Evolutionary conservation across 1,284 basidiomycete genomes (phyloP).

Genomic region (Heliocybe sulcata): DNA sequence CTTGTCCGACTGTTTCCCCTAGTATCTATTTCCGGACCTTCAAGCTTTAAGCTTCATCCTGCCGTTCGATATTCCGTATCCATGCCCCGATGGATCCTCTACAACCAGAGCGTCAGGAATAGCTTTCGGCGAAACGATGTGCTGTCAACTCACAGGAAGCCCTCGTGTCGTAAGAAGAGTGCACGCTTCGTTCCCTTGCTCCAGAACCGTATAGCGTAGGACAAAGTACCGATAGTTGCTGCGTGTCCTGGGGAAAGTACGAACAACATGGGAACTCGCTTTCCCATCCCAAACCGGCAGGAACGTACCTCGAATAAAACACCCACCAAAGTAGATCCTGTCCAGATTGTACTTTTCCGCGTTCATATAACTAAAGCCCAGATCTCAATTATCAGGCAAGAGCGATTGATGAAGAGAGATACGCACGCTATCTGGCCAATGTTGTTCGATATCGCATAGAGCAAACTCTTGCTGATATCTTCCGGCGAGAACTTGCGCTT

Average conservation of each 20-base stretch:
- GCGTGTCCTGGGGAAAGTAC: slow-evolving; percentile 76
- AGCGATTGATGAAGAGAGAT: slow-evolving; percentile 8
- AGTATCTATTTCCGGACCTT: not conserved
- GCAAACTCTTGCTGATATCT: slow-evolving; percentile 90
- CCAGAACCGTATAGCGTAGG: slow-evolving; percentile 99
- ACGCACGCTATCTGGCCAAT: slow-evolving; percentile 99
- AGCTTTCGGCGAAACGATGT: slow-evolving; percentile 3
- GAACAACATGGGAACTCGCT: slow-evolving; percentile 5
- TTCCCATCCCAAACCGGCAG: slow-evolving; percentile 4
- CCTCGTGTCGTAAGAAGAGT: slow-evolving; percentile 95
- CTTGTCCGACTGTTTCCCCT: not conserved
- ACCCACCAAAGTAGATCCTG: slow-evolving; percentile 98
- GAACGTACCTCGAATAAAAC: slow-evolving; percentile 89
- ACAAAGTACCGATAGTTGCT: slow-evolving; percentile 94
- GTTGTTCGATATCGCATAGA: slow-evolving; percentile 98
- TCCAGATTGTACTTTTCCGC: slow-evolving; percentile 98
- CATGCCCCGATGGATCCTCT: slow-evolving; percentile 91
- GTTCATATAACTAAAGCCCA: slow-evolving; percentile 84
- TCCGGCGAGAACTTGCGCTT: slow-evolving; percentile 81
- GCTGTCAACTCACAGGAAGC: slow-evolving; percentile 75
- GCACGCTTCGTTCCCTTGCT: slow-evolving; percentile 97
- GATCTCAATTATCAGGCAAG: slow-evolving; percentile 6
- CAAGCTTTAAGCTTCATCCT: not conserved
- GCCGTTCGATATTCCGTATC: slow-evolving; percentile 81
- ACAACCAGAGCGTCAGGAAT: slow-evolving; percentile 10